A percentile compares a stretch with the other conserved stretches of the same genome.
Conservation (phyloP, 1,284 basidiomycete genomes). For the Sphagnurus paluster region DNA sequence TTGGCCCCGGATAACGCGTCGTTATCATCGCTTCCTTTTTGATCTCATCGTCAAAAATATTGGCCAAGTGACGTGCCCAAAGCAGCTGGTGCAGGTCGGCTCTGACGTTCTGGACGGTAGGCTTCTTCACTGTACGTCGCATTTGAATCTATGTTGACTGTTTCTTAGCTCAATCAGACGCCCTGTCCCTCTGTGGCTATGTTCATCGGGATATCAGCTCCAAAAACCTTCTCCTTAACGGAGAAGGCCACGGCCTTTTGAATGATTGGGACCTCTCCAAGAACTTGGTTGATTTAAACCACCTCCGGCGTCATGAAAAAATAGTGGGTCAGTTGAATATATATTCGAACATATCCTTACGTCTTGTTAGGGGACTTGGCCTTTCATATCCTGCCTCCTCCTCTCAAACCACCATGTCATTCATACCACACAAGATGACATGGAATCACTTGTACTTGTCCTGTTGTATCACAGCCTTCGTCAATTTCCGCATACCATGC, state of each 20-base stretch:
- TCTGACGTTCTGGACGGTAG: conserved; percentile 23
- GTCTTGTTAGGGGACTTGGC: conserved; percentile 34
- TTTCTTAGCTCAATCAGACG: too few species aligned
- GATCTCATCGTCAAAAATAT: conserved; percentile 11
- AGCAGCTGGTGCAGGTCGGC: conserved; percentile 18
- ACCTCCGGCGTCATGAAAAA: conserved; percentile 11
- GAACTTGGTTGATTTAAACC: conserved; percentile 1
- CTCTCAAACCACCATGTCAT: conserved; percentile 14
- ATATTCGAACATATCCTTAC: neutral
- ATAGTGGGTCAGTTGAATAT: conserved; percentile 17
- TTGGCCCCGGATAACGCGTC: conserved; percentile 6
- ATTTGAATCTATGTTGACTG: neutral
- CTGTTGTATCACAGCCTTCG: neutral
- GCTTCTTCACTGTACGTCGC: conserved; percentile 5
- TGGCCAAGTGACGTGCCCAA: conserved; percentile 12
- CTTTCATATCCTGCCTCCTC: conserved; percentile 30
- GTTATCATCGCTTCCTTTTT: conserved; percentile 17
- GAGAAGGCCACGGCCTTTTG: conserved; percentile 25
- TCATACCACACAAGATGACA: conserved; percentile 30
- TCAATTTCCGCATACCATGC: neutral
- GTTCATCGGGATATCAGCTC: conserved; percentile 36
- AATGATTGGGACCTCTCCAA: conserved; percentile 36
- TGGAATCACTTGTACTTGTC: conserved; percentile 26
- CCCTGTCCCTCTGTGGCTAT: too few species aligned
- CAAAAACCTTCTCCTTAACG: conserved; percentile 31